Evolutionary conservation across 108 stramenopile genomes (phyloP).

Genomic region (Cyclotella sp.): DNA sequence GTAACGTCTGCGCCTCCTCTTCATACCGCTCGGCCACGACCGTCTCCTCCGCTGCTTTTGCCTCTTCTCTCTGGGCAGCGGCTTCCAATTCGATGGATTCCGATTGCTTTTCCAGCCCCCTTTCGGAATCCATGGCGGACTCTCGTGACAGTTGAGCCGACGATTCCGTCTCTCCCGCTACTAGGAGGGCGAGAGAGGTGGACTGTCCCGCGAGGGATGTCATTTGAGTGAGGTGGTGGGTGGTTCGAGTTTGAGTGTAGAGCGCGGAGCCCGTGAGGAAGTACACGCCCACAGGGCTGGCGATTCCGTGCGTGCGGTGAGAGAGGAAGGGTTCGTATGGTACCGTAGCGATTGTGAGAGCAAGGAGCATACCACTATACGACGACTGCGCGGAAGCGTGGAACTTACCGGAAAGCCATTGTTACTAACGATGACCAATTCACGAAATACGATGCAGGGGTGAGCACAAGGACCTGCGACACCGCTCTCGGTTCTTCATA

Average conservation of each 20-base stretch:
- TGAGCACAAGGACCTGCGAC: no score
- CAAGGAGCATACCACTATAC: no score
- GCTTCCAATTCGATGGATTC: slow-evolving; percentile 26
- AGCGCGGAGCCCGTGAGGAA: slow-evolving; percentile 32
- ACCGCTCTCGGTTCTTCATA: no score
- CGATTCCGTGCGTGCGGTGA: no score
- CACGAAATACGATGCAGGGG: no score
- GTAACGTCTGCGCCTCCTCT: slow-evolving; percentile 23
- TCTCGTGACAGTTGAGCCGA: slow-evolving; percentile 10
- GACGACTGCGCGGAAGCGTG: no score
- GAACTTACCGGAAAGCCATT: no score
- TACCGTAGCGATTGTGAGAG: no score
- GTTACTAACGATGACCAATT: no score
- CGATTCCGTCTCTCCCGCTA: slow-evolving; percentile 10
- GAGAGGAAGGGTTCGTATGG: no score
- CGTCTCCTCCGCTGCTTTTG: slow-evolving; percentile 12
- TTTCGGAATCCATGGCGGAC: slow-evolving; percentile 36
- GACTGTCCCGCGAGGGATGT: slow-evolving; percentile 10
- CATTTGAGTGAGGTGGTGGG: slow-evolving; percentile 34
- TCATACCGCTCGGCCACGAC: slow-evolving; percentile 18
- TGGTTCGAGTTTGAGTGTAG: slow-evolving; percentile 18
- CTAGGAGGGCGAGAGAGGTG: slow-evolving; percentile 11
- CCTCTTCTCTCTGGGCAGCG: slow-evolving; percentile 15
- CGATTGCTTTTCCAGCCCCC: slow-evolving; percentile 29
- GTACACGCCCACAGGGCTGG: slow-evolving; percentile 32